phyloP scores from a whole-genome alignment of 257 asterid species.

The Penstemon eatonii region DNA sequence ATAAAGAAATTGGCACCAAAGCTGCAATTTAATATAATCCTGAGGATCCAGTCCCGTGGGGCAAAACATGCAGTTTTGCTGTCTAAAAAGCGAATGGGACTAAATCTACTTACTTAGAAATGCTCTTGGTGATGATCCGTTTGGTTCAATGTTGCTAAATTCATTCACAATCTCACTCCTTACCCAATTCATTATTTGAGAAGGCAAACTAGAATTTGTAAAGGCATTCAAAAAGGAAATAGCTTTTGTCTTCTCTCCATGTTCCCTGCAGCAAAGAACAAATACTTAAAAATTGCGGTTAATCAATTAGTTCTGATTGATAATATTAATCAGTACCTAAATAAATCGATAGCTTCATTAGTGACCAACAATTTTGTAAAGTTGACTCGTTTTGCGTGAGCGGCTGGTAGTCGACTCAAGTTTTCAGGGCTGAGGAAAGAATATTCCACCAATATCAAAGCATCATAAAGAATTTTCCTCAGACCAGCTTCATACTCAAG shows the following conservation, averaged over 20 bases:
- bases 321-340: slow-evolving; percentile 36
- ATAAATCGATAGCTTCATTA: slow-evolving; percentile 50
- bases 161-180: slow-evolving; percentile 41
- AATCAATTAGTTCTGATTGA: too few species aligned
- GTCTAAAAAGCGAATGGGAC: background rate
- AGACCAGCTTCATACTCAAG: slow-evolving; percentile 37
- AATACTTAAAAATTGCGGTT: background rate
- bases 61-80: background rate
- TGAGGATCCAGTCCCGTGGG: too few species aligned
- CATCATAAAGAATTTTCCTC: slow-evolving; percentile 51
- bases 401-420: slow-evolving; percentile 44
- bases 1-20: too few species aligned
- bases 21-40: too few species aligned
- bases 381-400: slow-evolving; percentile 40
- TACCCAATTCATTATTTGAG: slow-evolving; percentile 42
- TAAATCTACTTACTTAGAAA: slow-evolving; percentile 49
- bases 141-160: slow-evolving; percentile 40
- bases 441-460: slow-evolving; percentile 55
- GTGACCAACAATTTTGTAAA: slow-evolving; percentile 52
- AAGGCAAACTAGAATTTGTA: slow-evolving; percentile 51
- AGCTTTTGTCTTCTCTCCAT: slow-evolving; percentile 45
- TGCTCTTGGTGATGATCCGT: slow-evolving; percentile 61
- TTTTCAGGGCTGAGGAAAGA: slow-evolving; percentile 53
- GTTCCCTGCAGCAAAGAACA: slow-evolving; percentile 44
- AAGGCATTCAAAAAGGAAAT: slow-evolving; percentile 54